Base-by-base conservation (phyloP, 192 early-diverging fungal genomes). In the Coemansia sp. region DNA sequence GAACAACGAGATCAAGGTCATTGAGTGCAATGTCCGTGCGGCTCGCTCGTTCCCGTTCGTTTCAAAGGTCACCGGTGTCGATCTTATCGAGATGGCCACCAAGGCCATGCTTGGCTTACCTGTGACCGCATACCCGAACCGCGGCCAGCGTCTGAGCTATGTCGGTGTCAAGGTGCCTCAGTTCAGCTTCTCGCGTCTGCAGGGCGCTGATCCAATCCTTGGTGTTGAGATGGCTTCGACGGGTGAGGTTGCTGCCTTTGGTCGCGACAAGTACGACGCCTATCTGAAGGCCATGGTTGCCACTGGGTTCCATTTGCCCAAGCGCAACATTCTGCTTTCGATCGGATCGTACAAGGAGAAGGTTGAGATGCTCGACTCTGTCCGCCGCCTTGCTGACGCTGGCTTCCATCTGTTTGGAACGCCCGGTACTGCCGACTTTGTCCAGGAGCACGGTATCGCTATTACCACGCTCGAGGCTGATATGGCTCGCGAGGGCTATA, bases 191-290 rank as follows among this genome's bases (percentile, higher is more conserved):
- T 91, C 87, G 62, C 91, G 95, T 62, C 81, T 98, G 30, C 86
- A 89, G 42, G 96, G 95, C 24, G 95, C 96, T 44, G 96, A 99
- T 78, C 96, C 96, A 42, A 87, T 99, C 64, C 80, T 99, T 46
- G 96, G 96, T 66, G 95, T 99, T 4, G 96, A 98, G 82, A 99
- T 98, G 95, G 96, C 96, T 22, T 98, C 95, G 7, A 99, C 96
- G 2, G 96, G 96, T 67, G 96, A 98, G 83, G 96, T 99, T 23
- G 96, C 96, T 6, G 96, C 93, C 67, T 98, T 99, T 67, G 95
- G 97, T 24, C 85, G 86, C 53, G 90, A 94, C 80, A 98, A 98
- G 85, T 97, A 98, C 80, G 92, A 96, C 55, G 96, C 96, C 18
- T 99, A 99, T 75, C 81, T 96, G 56, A 96, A 96, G 86, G 92